These are phyloP conservation scores for Dothistroma septosporum DNA, from an alignment of 2,329 filamentous ascomycete genomes.

Conservation along the genomic window DNA sequence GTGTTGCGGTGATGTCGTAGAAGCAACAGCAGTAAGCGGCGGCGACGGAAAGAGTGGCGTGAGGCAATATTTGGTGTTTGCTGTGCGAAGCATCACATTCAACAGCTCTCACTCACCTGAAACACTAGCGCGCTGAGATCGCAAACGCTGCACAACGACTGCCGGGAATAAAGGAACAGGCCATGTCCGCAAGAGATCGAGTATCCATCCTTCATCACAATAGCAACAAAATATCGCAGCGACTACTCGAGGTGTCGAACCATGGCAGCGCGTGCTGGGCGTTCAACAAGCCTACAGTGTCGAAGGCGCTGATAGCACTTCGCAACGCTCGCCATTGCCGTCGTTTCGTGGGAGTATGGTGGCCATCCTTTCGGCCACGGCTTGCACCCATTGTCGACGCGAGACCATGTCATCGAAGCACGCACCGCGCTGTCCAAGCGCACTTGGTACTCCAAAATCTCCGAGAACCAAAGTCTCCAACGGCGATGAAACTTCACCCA, in stretches of 20 bases:
- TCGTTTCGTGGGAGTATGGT: too few relatives aligned
- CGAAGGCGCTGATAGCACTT: neutral
- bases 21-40: too few relatives aligned
- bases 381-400: too few relatives aligned
- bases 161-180: neutral
- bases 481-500: neutral
- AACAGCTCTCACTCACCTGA: neutral
- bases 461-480: neutral
- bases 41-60: too few relatives aligned
- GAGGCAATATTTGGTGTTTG: too few relatives aligned
- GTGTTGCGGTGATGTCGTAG: neutral
- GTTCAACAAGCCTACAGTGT: neutral
- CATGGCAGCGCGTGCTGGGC: neutral
- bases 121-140: neutral
- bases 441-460: neutral
- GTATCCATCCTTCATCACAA: too few relatives aligned
- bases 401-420: too few relatives aligned
- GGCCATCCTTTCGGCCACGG: too few relatives aligned
- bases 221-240: too few relatives aligned
- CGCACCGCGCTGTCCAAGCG: too few relatives aligned
- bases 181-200: neutral
- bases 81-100: neutral
- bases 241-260: neutral
- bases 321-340: too few relatives aligned
- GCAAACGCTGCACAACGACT: neutral